These are phyloP conservation scores for Globisporangium perplexum DNA, from an alignment of 352 stramenopile genomes.

Conservation along the genomic window DNA sequence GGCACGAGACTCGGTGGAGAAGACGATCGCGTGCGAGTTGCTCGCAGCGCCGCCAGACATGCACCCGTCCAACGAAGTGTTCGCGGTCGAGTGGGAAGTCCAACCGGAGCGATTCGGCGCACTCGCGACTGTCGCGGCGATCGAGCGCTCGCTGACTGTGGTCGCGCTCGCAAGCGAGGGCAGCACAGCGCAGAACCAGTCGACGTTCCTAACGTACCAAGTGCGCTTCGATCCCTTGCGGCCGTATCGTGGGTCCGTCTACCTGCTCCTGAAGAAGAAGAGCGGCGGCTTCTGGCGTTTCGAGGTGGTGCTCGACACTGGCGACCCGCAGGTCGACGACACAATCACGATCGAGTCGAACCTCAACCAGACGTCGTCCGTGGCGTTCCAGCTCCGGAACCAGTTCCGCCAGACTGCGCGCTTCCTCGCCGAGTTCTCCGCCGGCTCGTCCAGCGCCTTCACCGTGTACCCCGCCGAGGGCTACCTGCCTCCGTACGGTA, in stretches of 20 bases:
- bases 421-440: slow-evolving; percentile 87
- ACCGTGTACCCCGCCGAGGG: slow-evolving; percentile 81
- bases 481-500: slow-evolving; percentile 67
- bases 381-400: slow-evolving; percentile 87
- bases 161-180: slow-evolving; percentile 17
- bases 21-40: slow-evolving; percentile 56
- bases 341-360: slow-evolving; percentile 82
- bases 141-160: slow-evolving; percentile 50
- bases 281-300: slow-evolving; percentile 86
- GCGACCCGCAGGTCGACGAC: slow-evolving; percentile 83
- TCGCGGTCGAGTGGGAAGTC: slow-evolving; percentile 65
- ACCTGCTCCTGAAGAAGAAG: slow-evolving; percentile 74
- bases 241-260: slow-evolving; percentile 68
- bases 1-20: slow-evolving; percentile 60
- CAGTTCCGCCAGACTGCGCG: slow-evolving; percentile 64
- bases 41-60: slow-evolving; percentile 46
- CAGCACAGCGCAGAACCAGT: background rate
- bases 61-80: slow-evolving; percentile 29
- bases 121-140: slow-evolving; percentile 30
- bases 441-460: slow-evolving; percentile 84
- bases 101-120: slow-evolving; percentile 43
- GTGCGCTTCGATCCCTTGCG: slow-evolving; percentile 85
- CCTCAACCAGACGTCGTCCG: slow-evolving; percentile 78
- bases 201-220: slow-evolving; percentile 31
- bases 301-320: slow-evolving; percentile 75